A percentile compares a stretch with the other conserved stretches of the same genome.
phyloP scores from a whole-genome alignment of 495 filamentous ascomycete species.

The Aspergillus cavernicola region DNA sequence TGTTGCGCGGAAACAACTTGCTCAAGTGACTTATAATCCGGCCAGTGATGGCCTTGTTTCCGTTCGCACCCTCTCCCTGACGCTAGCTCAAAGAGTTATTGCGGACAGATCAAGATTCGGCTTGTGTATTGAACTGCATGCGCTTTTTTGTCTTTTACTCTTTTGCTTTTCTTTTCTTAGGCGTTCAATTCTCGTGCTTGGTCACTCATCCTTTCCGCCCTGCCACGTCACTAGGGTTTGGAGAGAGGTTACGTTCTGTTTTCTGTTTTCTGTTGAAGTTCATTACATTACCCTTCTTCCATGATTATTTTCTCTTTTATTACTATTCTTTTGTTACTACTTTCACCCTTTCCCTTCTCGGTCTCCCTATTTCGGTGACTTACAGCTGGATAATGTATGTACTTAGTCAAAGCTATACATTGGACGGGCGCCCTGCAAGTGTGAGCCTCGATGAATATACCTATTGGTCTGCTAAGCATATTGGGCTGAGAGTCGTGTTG shows the following conservation, averaged over 20 bases:
- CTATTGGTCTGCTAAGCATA: not conserved
- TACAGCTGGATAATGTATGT: constrained; percentile 48
- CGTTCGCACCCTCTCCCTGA: constrained; percentile 4
- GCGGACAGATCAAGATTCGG: constrained; percentile 5
- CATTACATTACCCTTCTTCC: constrained; percentile 13
- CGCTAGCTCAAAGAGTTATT: not conserved
- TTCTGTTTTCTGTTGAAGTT: constrained; percentile 12
- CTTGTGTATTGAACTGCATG: constrained; percentile 34
- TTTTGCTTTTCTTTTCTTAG: constrained; percentile 16
- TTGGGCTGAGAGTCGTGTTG: not conserved
- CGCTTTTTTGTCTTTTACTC: constrained; percentile 21
- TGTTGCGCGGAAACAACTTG: constrained; percentile 7
- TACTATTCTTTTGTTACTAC: constrained; percentile 20
- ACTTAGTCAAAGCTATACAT: constrained; percentile 37
- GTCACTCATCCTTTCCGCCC: constrained; percentile 32
- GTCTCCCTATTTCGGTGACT: constrained; percentile 31
- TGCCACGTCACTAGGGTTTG: constrained; percentile 43
- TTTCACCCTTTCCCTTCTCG: constrained; percentile 25
- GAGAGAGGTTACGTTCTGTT: constrained; percentile 26
- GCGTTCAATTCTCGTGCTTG: constrained; percentile 29
- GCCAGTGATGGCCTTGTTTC: no score
- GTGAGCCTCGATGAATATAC: constrained; percentile 17
- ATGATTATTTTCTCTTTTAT: constrained; percentile 10
- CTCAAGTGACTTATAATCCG: constrained; percentile 2
- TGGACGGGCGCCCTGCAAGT: constrained; percentile 8